Percentiles rank a stretch among this genome's conserved stretches.
phyloP scores from a whole-genome alignment of 352 stramenopile genomes.

The Phytopythium aichiense region DNA sequence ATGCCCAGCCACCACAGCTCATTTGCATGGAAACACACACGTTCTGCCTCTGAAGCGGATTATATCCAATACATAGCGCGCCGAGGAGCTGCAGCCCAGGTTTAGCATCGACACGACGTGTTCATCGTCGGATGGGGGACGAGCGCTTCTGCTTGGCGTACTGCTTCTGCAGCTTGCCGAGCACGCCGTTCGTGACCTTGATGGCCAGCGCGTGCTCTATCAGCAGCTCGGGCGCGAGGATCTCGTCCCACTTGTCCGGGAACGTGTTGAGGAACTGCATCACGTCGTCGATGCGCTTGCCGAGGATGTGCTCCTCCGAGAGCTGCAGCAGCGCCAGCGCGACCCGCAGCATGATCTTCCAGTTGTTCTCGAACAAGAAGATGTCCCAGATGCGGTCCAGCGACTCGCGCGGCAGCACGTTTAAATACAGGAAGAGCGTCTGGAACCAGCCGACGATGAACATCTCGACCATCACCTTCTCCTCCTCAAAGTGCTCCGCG shows the following conservation, averaged over 20 bases:
- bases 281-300: constrained; percentile 74
- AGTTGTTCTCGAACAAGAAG: constrained; percentile 82
- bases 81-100: background rate
- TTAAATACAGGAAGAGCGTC: constrained; percentile 85
- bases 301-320: constrained; percentile 53
- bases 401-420: constrained; percentile 64
- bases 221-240: constrained; percentile 50
- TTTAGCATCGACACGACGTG: background rate
- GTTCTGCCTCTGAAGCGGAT: background rate
- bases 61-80: background rate
- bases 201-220: constrained; percentile 47
- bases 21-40: background rate
- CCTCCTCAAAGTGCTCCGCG: constrained; percentile 63
- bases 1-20: background rate
- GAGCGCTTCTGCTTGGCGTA: constrained; percentile 47
- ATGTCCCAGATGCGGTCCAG: constrained; percentile 85
- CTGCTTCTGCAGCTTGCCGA: constrained; percentile 74
- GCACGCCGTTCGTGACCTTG: constrained; percentile 77
- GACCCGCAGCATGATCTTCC: constrained; percentile 82
- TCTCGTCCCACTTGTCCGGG: constrained; percentile 38
- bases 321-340: constrained; percentile 66
- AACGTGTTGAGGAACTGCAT: constrained; percentile 90
- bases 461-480: constrained; percentile 84
- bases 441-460: constrained; percentile 88
- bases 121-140: constrained; percentile 17